These are phyloP conservation scores for Cardamine resedifolia DNA, from an alignment of 345 rosid genomes.

Conservation along the genomic window DNA sequence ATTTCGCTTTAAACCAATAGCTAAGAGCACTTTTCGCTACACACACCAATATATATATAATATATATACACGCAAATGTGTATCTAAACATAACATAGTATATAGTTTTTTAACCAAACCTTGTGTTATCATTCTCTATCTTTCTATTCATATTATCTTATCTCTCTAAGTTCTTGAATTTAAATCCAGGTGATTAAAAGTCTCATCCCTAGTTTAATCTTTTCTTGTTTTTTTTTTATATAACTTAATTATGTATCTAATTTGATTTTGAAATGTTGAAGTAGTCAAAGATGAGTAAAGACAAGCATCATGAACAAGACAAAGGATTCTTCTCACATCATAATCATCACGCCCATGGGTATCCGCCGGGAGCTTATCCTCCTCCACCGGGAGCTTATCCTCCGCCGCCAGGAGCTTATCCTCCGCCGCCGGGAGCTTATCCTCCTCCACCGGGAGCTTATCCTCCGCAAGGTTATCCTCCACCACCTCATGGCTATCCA, in stretches of 20 bases:
- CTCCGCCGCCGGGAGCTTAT: no score
- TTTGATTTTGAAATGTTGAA: not conserved
- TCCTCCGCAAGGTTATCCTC: slow-evolving; percentile 46
- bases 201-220: not conserved
- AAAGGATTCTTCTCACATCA: slow-evolving; percentile 41
- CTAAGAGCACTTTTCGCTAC: slow-evolving; percentile 25
- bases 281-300: slow-evolving; percentile 34
- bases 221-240: not conserved
- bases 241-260: not conserved
- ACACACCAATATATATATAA: no score
- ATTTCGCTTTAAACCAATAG: slow-evolving; percentile 34
- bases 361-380: slow-evolving; percentile 50
- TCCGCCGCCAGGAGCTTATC: slow-evolving; percentile 51
- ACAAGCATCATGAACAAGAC: slow-evolving; percentile 38
- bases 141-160: not conserved
- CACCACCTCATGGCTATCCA: slow-evolving; percentile 36
- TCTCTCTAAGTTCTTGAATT: slow-evolving; percentile 13
- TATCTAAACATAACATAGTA: slow-evolving; percentile 18
- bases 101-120: slow-evolving; percentile 17
- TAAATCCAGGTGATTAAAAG: slow-evolving; percentile 3
- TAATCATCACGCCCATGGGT: slow-evolving; percentile 44
- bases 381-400: slow-evolving; percentile 62
- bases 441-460: slow-evolving; percentile 56
- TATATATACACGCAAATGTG: not conserved
- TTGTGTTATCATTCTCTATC: not conserved